Percentiles rank a stretch among this genome's conserved stretches.
phyloP scores from a whole-genome alignment of 768 basidiomycete genomes.

The Termitomyces bulborhizus region DNA sequence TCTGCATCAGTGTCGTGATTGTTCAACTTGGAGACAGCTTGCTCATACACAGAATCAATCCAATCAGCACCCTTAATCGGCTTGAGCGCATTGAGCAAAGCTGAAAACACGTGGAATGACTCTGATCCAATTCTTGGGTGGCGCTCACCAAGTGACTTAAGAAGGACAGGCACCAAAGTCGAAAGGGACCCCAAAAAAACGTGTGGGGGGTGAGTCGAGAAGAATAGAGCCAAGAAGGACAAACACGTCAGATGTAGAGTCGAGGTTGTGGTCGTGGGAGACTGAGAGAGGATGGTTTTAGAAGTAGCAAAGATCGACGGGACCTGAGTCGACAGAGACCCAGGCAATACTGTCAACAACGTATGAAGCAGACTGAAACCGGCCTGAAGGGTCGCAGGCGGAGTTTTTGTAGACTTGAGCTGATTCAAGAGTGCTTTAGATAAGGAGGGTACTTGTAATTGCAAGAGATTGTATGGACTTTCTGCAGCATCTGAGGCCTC shows the following conservation, averaged over 20 bases:
- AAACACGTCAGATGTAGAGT: conserved; percentile 79
- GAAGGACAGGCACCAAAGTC: conserved; percentile 65
- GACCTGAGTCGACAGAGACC: conserved; percentile 70
- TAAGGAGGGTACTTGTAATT: conserved; percentile 68
- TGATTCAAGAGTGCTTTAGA: conserved; percentile 83
- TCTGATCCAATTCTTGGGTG: conserved; percentile 88
- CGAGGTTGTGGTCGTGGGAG: conserved; percentile 72
- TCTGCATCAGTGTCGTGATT: conserved; percentile 89
- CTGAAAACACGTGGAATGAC: conserved; percentile 81
- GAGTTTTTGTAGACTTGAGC: conserved; percentile 74
- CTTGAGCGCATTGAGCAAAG: conserved; percentile 69
- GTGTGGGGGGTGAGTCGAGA: conserved; percentile 59
- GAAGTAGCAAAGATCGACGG: conserved; percentile 56
- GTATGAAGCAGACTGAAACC: conserved; percentile 77
- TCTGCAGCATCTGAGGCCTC: conserved; percentile 73
- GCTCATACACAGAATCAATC: conserved; percentile 68
- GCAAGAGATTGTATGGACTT: conserved; percentile 65
- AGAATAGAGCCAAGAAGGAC: conserved; percentile 81
- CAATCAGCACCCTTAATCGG: conserved; percentile 63
- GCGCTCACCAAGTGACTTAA: conserved; percentile 70
- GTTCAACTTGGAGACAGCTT: conserved; percentile 62
- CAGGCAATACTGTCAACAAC: conserved; percentile 75
- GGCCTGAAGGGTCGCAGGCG: conserved; percentile 73
- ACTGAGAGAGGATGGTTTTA: conserved; percentile 57
- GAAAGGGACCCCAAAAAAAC: conserved; percentile 58